phyloP scores from a whole-genome alignment of 306 rosid genomes.

The Abrus pulchellus region DNA sequence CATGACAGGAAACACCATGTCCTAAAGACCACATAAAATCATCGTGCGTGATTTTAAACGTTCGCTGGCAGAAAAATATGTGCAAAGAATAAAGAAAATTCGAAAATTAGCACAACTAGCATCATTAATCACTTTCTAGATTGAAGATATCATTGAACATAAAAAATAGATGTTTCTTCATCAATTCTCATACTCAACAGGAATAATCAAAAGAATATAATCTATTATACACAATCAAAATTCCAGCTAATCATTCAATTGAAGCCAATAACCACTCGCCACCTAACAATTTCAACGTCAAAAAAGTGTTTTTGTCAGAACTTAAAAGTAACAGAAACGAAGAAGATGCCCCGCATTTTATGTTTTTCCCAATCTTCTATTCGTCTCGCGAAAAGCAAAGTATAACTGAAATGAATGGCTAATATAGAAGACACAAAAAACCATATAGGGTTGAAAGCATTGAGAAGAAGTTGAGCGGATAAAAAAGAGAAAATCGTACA shows the following conservation, averaged over 20 bases:
- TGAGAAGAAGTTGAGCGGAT: not conserved
- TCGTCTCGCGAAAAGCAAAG: not conserved
- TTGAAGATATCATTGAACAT: not conserved
- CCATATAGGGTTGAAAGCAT: not conserved
- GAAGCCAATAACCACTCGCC: not conserved
- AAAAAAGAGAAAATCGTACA: conserved; percentile 18
- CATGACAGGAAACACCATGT: conserved; percentile 1
- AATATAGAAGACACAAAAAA: not conserved
- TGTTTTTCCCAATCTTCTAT: not conserved
- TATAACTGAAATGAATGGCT: not conserved
- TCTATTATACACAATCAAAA: not conserved
- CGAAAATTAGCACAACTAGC: not conserved
- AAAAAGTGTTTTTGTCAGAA: not conserved
- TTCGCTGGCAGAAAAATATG: not conserved
- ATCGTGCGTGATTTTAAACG: not conserved
- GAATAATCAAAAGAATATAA: not conserved
- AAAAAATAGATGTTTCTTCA: not conserved
- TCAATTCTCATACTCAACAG: not conserved
- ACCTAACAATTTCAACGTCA: not conserved
- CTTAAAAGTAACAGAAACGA: not conserved
- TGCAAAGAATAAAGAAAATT: not conserved
- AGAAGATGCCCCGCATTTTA: not conserved
- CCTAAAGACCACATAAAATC: conserved; percentile 5
- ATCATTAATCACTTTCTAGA: not conserved
- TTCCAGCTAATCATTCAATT: conserved; percentile 5